Evolutionary conservation across 2,329 filamentous ascomycete genomes (phyloP).

Genomic region (Chaetomium olivaceum): DNA sequence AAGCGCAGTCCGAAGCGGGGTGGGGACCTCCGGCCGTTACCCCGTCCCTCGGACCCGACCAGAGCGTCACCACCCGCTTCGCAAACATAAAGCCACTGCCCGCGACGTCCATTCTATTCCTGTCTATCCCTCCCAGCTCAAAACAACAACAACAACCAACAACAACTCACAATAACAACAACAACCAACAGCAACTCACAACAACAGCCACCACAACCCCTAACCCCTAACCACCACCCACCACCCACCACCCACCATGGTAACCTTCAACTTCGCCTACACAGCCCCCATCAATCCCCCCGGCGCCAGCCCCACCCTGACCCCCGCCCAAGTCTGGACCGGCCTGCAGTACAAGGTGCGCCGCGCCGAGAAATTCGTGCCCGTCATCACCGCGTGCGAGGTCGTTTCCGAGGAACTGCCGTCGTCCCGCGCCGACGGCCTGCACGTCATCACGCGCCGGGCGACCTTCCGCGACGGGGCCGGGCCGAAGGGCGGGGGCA

Average conservation of each 20-base stretch:
- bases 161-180: too few relatives aligned
- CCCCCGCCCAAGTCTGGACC: constrained; percentile 34
- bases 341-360: constrained; percentile 37
- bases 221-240: not conserved
- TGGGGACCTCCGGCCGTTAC: constrained; percentile 11
- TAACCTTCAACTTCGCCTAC: constrained; percentile 34
- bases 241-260: constrained; percentile 21
- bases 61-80: not conserved
- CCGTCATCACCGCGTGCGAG: constrained; percentile 32
- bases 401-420: constrained; percentile 31
- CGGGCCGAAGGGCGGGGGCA: constrained; percentile 4
- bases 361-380: constrained; percentile 36
- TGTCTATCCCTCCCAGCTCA: not conserved
- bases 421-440: constrained; percentile 5
- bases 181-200: too few relatives aligned
- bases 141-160: not conserved
- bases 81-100: not conserved
- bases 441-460: constrained; percentile 16
- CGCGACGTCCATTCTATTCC: not conserved
- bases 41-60: not conserved
- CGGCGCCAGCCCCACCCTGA: constrained; percentile 30
- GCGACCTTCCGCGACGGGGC: constrained; percentile 17
- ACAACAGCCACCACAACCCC: too few relatives aligned
- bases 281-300: constrained; percentile 37
- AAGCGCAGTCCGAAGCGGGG: not conserved